These are phyloP conservation scores for Pythium diclinum DNA, from an alignment of 352 stramenopile species.

Conservation along the genomic window DNA sequence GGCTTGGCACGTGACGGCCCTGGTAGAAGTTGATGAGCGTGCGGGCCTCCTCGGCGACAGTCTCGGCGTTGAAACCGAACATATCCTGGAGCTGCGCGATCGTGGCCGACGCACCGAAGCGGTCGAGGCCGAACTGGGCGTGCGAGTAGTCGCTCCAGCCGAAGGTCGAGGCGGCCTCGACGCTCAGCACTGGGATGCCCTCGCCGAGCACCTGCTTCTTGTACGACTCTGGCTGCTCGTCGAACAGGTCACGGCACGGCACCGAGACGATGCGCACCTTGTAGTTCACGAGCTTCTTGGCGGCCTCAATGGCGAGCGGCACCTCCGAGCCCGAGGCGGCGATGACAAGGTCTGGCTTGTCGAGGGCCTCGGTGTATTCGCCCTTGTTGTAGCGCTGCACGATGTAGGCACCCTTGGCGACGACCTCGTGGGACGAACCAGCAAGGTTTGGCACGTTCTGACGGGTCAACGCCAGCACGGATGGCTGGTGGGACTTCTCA, in stretches of 20 bases:
- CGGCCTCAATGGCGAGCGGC: slow-evolving; percentile 92
- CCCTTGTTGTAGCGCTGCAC: slow-evolving; percentile 78
- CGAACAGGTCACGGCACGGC: slow-evolving; percentile 97
- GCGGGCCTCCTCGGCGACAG: slow-evolving; percentile 90
- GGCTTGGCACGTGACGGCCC: slow-evolving; percentile 52
- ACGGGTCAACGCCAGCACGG: slow-evolving; percentile 93
- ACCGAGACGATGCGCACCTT: slow-evolving; percentile 96
- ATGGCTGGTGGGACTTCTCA: slow-evolving; percentile 85
- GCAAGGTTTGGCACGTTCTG: slow-evolving; percentile 90
- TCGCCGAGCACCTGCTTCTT: slow-evolving; percentile 94
- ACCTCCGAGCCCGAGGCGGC: slow-evolving; percentile 96
- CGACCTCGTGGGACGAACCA: slow-evolving; percentile 86
- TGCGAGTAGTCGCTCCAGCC: slow-evolving; percentile 97
- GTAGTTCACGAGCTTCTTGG: slow-evolving; percentile 82
- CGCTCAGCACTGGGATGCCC: slow-evolving; percentile 92
- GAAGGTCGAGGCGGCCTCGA: slow-evolving; percentile 93
- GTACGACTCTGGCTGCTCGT: slow-evolving; percentile 95
- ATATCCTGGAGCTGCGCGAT: slow-evolving; percentile 88
- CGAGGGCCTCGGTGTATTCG: slow-evolving; percentile 64
- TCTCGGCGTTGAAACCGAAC: slow-evolving; percentile 96
- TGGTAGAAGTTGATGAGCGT: slow-evolving; percentile 94
- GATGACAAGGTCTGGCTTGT: slow-evolving; percentile 90
- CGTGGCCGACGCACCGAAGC: slow-evolving; percentile 87
- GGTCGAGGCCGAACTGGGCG: slow-evolving; percentile 88
- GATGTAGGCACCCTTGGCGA: slow-evolving; percentile 90